Conservation (phyloP, 352 stramenopile species). For the Hyaloperonospora arabidopsidis region DNA sequence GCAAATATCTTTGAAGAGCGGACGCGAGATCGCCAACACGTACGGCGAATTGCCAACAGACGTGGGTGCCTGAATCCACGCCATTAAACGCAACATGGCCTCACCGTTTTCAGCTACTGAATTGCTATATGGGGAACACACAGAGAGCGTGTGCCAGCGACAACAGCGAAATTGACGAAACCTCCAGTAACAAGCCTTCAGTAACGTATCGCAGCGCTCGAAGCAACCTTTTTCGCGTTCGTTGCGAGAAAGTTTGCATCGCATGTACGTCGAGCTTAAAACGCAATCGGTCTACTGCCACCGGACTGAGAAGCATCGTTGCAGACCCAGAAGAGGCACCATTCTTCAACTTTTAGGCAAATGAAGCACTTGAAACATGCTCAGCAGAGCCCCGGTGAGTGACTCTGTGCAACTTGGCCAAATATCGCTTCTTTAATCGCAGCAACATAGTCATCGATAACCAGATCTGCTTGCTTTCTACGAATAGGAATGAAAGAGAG, state of each 20-base stretch:
- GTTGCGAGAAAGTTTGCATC: conserved; percentile 65
- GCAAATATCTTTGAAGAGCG: conserved; percentile 19
- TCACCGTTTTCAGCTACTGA: conserved; percentile 27
- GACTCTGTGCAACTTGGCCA: conserved; percentile 32
- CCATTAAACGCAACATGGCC: conserved; percentile 22
- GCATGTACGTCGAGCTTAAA: conserved; percentile 72
- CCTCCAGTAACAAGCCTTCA: conserved; percentile 39
- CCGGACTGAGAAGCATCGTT: conserved; percentile 22
- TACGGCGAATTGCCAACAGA: not conserved
- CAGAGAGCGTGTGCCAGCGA: conserved; percentile 38
- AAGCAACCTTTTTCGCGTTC: conserved; percentile 48
- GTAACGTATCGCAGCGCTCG: conserved; percentile 46
- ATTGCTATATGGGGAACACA: conserved; percentile 37
- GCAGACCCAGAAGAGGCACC: not conserved
- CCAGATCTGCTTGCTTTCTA: conserved; percentile 7
- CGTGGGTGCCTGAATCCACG: conserved; percentile 24
- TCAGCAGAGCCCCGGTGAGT: conserved; percentile 64
- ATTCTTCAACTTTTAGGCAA: conserved; percentile 19
- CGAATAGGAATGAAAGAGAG: conserved; percentile 34
- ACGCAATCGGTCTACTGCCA: conserved; percentile 42
- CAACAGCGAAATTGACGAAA: conserved; percentile 27
- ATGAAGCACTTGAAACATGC: conserved; percentile 55
- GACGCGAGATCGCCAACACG: conserved; percentile 9
- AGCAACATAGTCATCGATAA: conserved; percentile 25
- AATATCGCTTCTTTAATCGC: conserved; percentile 48